Evolutionary conservation across 2,329 filamentous ascomycete genomes (phyloP), one percentile per base, ranked within the genome.

Genomic region (Zasmidium cellare): DNA sequence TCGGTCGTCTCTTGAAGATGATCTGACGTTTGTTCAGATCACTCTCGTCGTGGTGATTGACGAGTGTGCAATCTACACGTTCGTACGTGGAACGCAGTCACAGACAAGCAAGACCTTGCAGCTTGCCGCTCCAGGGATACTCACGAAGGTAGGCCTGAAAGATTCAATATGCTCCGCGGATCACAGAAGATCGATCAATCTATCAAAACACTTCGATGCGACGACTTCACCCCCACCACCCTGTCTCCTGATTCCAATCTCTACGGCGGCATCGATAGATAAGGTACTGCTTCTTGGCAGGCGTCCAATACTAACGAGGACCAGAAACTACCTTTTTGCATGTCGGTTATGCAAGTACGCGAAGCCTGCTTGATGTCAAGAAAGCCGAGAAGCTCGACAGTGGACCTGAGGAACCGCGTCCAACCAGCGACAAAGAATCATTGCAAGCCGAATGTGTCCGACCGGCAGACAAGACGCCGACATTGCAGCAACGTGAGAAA

Each of bases 1-100:
- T 66, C 1, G 66, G 65, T 3, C 62, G 60, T 51, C 22, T 63
- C 46, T 47, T 66, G 19, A 64, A 58, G 38, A 35, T 63, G 54
- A 35, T 67, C 20, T 63, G 49, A 58, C 25, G 5, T 28, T 28
- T 11, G 25, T 28, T 28, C 25, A 11, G 25, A 28, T 6, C 11
- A 5, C 25, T 6, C 11, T 5, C 25, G 25, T 28, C 25, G 25
- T 5, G n/a, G n/a, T n/a, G n/a, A n/a, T n/a, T n/a, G n/a, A n/a
- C n/a, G 25, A 28, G 11, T 28, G 25, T 28, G 25, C 25, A 28
- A 11, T 28, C 6, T 11, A 11, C 11, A 5, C 25, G 25, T 11
- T 28, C 25, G 25, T 28, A 28, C 11, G 25, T 11, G 25, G 6
- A 28, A 28, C 25, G 25, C 6, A 28, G 11, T 6, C 11, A 11